Evolutionary conservation across 495 filamentous ascomycete genomes (phyloP).

Genomic region (Pyronema omphalodes): DNA sequence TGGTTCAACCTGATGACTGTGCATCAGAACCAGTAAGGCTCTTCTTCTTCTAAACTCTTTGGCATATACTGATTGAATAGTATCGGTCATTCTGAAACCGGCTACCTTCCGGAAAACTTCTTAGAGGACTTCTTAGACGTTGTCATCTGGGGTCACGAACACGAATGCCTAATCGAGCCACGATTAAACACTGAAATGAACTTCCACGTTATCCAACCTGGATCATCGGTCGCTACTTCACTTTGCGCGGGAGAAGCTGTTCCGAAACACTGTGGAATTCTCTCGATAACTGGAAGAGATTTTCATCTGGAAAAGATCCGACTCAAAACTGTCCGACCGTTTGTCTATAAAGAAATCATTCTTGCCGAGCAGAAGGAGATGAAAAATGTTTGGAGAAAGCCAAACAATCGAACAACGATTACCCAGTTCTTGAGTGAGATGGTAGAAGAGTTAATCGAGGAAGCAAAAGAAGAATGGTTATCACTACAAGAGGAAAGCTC

Average conservation of each 20-base stretch:
- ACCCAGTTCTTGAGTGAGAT: conserved; percentile 55
- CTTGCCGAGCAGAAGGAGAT: conserved; percentile 59
- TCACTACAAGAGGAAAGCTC: conserved; percentile 43
- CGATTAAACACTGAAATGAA: conserved; percentile 61
- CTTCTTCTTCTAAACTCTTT: not conserved
- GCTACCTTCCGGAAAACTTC: conserved; percentile 86
- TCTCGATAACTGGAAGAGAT: conserved; percentile 64
- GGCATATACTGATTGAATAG: conserved; percentile 16
- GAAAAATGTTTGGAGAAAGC: conserved; percentile 55
- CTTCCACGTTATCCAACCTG: conserved; percentile 93
- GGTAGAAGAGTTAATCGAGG: conserved; percentile 68
- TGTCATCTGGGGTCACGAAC: conserved; percentile 93
- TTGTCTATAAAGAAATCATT: conserved; percentile 67
- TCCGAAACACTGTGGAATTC: conserved; percentile 71
- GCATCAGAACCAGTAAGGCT: conserved; percentile 67
- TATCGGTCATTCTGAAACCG: conserved; percentile 70
- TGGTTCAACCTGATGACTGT: conserved; percentile 96
- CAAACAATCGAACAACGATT: conserved; percentile 63
- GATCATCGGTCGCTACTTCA: conserved; percentile 89
- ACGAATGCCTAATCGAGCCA: conserved; percentile 86
- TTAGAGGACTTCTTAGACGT: conserved; percentile 83
- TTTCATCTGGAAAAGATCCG: conserved; percentile 68
- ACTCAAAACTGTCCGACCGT: conserved; percentile 76
- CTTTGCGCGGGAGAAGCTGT: conserved; percentile 79
- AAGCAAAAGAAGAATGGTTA: conserved; percentile 67